These are phyloP conservation scores for Fusarium irregulare DNA, from an alignment of 2,329 filamentous ascomycete species.

Conservation along the genomic window DNA sequence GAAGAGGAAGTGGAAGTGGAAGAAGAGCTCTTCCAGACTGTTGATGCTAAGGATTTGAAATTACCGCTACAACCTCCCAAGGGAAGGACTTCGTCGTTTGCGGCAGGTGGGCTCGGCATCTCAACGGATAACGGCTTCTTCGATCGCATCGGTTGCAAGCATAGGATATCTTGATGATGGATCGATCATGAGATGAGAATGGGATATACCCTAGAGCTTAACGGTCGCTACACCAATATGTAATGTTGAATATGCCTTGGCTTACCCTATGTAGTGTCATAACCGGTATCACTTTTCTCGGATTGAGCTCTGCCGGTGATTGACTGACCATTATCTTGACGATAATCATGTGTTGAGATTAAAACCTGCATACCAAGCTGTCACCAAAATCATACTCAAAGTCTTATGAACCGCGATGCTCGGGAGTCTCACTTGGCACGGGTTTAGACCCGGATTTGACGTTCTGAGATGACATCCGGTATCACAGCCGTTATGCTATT, in stretches of 20 bases:
- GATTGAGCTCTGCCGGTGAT: not conserved
- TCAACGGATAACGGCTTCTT: slow-evolving; percentile 81
- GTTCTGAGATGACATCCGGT: not conserved
- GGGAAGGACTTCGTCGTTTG: slow-evolving; percentile 66
- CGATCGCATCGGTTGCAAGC: slow-evolving; percentile 84
- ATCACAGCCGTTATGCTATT: not conserved
- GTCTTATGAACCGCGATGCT: not conserved
- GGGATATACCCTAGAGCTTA: not conserved
- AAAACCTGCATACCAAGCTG: not conserved
- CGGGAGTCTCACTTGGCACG: not conserved
- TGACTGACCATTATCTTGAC: not conserved
- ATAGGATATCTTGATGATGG: slow-evolving; percentile 60
- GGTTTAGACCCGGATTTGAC: not conserved
- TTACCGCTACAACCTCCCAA: slow-evolving; percentile 48
- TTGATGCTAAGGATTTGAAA: slow-evolving; percentile 76
- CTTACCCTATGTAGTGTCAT: not conserved
- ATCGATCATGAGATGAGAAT: not conserved
- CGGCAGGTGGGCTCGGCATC: slow-evolving; percentile 69
- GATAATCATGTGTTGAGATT: not conserved
- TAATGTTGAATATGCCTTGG: slow-evolving; percentile 13
- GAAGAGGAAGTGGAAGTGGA: slow-evolving; percentile 59
- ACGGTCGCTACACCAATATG: no score
- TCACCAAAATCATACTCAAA: not conserved
- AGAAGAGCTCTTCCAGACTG: slow-evolving; percentile 47
- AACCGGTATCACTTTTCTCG: not conserved